Evolutionary conservation across 2,329 filamentous ascomycete species (phyloP).

Genomic region (Ascochyta pisi): DNA sequence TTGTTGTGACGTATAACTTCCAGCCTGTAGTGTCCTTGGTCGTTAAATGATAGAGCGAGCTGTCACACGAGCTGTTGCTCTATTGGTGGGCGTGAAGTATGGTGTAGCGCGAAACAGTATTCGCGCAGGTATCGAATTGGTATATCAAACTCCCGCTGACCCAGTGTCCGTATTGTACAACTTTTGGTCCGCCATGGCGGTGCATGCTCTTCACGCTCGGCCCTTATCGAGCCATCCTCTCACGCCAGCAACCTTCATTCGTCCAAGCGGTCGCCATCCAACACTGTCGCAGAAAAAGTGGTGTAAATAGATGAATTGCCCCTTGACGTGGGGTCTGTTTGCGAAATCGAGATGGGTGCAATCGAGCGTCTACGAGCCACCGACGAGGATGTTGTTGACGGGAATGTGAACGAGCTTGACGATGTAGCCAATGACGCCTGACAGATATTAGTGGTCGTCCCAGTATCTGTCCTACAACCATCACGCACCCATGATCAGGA

Average conservation of each 20-base stretch:
- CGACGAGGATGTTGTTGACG: slow-evolving; percentile 62
- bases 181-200: slow-evolving; percentile 21
- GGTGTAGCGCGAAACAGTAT: slow-evolving; percentile 2
- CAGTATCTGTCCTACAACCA: background rate
- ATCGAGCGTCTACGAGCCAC: slow-evolving; percentile 42
- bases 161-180: slow-evolving; percentile 44
- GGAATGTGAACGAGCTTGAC: slow-evolving; percentile 63
- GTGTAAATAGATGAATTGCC: slow-evolving; percentile 24
- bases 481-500: slow-evolving; percentile 57
- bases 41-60: too few species aligned
- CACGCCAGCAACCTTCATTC: background rate
- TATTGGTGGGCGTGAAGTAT: background rate
- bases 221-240: background rate
- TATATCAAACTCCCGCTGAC: slow-evolving; percentile 48
- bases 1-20: too few species aligned
- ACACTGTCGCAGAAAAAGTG: slow-evolving; percentile 13
- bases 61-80: too few species aligned
- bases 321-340: slow-evolving; percentile 14
- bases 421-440: slow-evolving; percentile 58
- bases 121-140: slow-evolving; percentile 33
- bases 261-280: background rate
- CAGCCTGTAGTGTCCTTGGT: too few species aligned
- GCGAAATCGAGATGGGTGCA: slow-evolving; percentile 18
- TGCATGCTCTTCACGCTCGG: slow-evolving; percentile 8
- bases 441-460: background rate